Conservation (phyloP, 345 rosid genomes). For the Ceriops zippeliana region DNA sequence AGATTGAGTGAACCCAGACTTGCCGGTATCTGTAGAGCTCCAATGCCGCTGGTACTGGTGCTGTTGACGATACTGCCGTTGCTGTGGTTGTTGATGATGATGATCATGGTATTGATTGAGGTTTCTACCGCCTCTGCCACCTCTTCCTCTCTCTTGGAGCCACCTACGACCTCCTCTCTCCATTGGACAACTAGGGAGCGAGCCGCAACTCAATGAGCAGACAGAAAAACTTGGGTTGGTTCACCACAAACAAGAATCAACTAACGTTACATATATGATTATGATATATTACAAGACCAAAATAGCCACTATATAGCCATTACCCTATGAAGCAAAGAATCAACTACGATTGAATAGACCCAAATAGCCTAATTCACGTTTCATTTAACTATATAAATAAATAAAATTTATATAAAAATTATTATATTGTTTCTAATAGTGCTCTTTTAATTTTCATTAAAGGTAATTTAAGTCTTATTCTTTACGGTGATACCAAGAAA, state of each 20-base stretch:
- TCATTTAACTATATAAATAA: too few relatives aligned
- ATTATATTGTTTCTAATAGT: too few relatives aligned
- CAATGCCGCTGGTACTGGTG: neutral
- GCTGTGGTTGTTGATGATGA: neutral
- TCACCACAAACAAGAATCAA: neutral
- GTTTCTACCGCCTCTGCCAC: constrained; percentile 5
- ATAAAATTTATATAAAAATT: too few relatives aligned
- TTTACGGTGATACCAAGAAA: neutral
- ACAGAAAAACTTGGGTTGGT: neutral
- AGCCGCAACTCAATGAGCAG: neutral
- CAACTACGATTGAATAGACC: too few relatives aligned
- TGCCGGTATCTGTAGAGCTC: constrained; percentile 1
- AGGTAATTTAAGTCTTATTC: too few relatives aligned
- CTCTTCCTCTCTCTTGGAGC: constrained; percentile 10
- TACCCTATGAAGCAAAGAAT: too few relatives aligned
- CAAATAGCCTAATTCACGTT: too few relatives aligned
- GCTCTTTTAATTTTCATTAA: too few relatives aligned
- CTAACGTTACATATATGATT: neutral
- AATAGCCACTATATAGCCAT: too few relatives aligned
- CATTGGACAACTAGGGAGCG: constrained; percentile 40
- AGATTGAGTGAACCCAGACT: neutral
- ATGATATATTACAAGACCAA: neutral
- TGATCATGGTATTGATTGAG: neutral
- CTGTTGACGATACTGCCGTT: neutral
- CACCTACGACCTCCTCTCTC: constrained; percentile 41